Base-by-base conservation (phyloP, 2,329 filamentous ascomycete genomes). In the Stagonosporopsis vannaccii region DNA sequence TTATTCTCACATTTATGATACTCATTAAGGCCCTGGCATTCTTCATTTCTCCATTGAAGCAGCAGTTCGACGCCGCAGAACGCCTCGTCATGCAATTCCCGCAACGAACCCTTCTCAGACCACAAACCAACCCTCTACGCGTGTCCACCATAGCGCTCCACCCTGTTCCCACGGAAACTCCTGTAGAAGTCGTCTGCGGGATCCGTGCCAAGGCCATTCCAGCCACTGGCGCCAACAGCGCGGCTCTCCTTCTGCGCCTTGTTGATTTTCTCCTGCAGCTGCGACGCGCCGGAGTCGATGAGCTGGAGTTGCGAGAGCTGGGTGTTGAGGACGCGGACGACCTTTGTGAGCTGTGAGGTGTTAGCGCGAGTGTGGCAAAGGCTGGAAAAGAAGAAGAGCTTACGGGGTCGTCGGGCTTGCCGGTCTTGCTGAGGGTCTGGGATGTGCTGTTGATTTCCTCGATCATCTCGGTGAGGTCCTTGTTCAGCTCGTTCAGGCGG, bases 361-460 rank as follows among this genome's bases (percentile, higher is more conserved):
- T 54, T 47, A 51, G 33, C 15, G 11, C 47, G 23, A 22, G n/a
- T 7, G 6, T 23, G 12, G 5, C n/a, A 12, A 3, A 25, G 2
- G 6, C 32, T 11, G 2, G 9, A 9, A 26, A 11, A 6, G 9
- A 15, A 15, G n/a, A n/a, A 17, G 28, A 12, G 62, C 63, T 45
- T 71, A 75, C 71, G 35, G 68, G 62, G 56, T 73, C 68, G 61
- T 78, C 75, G 25, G 91, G 86, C 78, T 96, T 96, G 77, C 85
- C 89, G 56, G 90, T 92, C 83, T 96, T 97, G 83, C 87, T 94
- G 63, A 99, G 80, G 22, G 88, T 92, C 51, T 90, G 85, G n/a
- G 91, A 95, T 60, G 96, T 94, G 66, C 89, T 87, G 74, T 99
- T 99, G 74, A 99, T 96, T 78, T 98, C 95, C 73, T 96, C 93